Evolutionary conservation across 345 rosid genomes (phyloP), one percentile per base, ranked within the genome.

Genomic region (Mallotus nudiflorus): DNA sequence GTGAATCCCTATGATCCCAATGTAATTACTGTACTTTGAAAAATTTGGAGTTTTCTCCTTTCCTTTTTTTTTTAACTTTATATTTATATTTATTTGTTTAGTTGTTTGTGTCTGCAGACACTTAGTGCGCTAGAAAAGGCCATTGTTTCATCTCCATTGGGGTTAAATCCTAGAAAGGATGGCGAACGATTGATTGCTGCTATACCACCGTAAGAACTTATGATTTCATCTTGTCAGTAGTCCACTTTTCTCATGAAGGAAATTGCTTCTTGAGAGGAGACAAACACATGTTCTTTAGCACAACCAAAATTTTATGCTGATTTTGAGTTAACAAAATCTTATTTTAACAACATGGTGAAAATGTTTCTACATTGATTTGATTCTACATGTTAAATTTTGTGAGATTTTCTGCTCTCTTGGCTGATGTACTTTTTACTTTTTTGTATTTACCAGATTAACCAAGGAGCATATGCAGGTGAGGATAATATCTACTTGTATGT

Each of bases 1-100:
- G 80, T 92, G 25, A 95, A 92, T 82, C 97, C 99, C 2, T 95
- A 90, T 39, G 97, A 95, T 90, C 94, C 96, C 50, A 80, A 83
- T 78, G 97, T 94, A 84, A 86, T 74, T 18, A 46, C 16, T 56
- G 25, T 9, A 65, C 51, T 59, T 65, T 48, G 64, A 40, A 57
- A 29, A 19, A 39, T 28, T 42, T 33, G 33, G 24, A 8, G n/a
- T 54, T 54, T 2, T 57, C 35, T 57, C 54, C 10, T 0, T 48
- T 33, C 48, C 9, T 62, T 44, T 51, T 70, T 35, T 52, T 42
- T 42, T 4, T 33, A 33, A 33, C 6, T 6, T 22, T 67, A 22
- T 6, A 9, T 29, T 25, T 55, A 20, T 24, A 44, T 31, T 58
- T 60, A 44, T 59, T 45, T 69, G 35, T 64, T 51, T 19, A 28